Conservation (phyloP, 1,139 yeast genomes). For the Taiozyma sp. region DNA sequence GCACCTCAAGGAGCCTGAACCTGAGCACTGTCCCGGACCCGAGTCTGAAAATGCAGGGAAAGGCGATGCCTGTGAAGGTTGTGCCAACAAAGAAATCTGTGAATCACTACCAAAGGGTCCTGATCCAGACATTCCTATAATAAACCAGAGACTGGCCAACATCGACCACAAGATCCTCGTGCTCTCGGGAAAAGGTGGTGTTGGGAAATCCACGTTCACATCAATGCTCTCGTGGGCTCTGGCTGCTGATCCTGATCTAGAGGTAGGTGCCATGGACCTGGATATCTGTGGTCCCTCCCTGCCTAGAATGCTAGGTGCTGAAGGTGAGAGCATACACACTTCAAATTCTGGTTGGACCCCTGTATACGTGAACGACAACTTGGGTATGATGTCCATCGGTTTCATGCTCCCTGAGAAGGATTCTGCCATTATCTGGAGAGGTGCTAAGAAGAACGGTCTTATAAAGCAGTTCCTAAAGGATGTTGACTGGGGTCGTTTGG, state of each 20-base stretch:
- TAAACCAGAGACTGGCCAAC: constrained; percentile 57
- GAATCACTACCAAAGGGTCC: constrained; percentile 90
- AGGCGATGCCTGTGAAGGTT: constrained; percentile 90
- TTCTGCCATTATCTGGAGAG: constrained; percentile 96
- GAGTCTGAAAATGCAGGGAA: constrained; percentile 91
- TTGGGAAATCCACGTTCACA: constrained; percentile 94
- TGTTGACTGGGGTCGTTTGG: constrained; percentile 94
- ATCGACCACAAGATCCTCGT: constrained; percentile 83
- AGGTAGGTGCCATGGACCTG: constrained; percentile 94
- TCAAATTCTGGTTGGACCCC: constrained; percentile 96
- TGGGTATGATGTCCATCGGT: constrained; percentile 94
- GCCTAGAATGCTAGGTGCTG: constrained; percentile 92
- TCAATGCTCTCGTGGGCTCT: constrained; percentile 95
- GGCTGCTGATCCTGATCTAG: constrained; percentile 81
- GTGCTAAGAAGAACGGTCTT: constrained; percentile 87
- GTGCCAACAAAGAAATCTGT: constrained; percentile 91
- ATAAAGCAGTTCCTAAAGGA: constrained; percentile 93
- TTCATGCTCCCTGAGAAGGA: constrained; percentile 93
- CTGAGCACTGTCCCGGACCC: constrained; percentile 98
- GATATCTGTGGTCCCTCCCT: constrained; percentile 98
- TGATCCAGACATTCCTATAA: constrained; percentile 87
- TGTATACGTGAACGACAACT: constrained; percentile 88
- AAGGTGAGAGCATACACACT: constrained; percentile 80
- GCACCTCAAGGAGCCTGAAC: constrained; percentile 47
- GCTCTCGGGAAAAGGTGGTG: constrained; percentile 96